phyloP scores from a whole-genome alignment of 2,329 filamentous ascomycete species.

The Fusarium graminum region DNA sequence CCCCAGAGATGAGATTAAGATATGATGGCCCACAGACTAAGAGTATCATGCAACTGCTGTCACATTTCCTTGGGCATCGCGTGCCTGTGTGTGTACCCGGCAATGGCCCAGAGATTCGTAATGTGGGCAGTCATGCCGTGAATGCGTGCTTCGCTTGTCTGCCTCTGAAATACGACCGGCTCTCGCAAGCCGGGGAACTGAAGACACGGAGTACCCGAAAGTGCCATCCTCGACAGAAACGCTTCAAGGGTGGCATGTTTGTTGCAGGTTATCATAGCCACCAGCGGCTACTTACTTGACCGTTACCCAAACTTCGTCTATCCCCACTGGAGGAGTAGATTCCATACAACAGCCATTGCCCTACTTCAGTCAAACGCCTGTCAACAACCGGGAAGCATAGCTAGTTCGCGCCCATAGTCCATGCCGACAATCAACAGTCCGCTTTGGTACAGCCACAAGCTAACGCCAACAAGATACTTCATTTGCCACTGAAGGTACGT shows the following conservation, averaged over 20 bases:
- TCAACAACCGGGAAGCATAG: neutral
- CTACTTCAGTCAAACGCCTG: neutral
- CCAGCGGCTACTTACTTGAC: neutral
- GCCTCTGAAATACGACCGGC: neutral
- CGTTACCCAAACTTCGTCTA: neutral
- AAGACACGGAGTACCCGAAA: neutral
- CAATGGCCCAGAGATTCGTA: neutral
- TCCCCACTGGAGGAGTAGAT: neutral
- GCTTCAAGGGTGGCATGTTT: neutral
- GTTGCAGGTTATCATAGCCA: neutral
- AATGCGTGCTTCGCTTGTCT: neutral
- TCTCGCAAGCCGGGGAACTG: neutral
- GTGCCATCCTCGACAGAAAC: neutral
- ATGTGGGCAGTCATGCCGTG: constrained; percentile 15
- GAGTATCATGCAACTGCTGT: constrained; percentile 33
- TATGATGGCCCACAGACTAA: constrained; percentile 21
- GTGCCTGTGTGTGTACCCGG: neutral
- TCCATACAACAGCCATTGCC: neutral
- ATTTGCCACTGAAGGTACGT: constrained; percentile 28
- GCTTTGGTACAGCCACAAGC: neutral
- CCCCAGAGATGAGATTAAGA: constrained; percentile 22
- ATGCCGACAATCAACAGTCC: neutral
- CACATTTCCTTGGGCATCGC: constrained; percentile 7
- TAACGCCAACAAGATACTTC: constrained; percentile 1
- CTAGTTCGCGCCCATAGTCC: neutral